Percentiles rank a stretch among this genome's conserved stretches.
Evolutionary conservation across 169 alveolate genomes (phyloP).

Genomic region (Prorocentrum cordatum): DNA sequence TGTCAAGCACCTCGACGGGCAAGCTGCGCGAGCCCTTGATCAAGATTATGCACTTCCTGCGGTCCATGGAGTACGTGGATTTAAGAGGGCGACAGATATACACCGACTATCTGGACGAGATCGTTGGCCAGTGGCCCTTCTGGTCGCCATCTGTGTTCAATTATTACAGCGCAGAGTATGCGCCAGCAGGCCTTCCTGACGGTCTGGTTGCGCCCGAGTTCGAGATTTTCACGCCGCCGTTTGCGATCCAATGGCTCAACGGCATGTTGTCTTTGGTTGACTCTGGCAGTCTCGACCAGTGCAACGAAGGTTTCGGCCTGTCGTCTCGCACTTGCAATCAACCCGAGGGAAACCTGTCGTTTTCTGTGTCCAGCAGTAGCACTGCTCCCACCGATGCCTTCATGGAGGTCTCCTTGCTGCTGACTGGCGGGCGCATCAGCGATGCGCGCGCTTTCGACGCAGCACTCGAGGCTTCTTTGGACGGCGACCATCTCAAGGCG

Average conservation of each 20-base stretch:
- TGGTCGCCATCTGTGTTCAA: constrained; percentile 55
- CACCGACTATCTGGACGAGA: not conserved
- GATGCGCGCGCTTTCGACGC: not conserved
- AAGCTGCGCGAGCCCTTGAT: constrained; percentile 16
- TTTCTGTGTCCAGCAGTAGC: too few relatives aligned
- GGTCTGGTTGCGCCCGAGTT: constrained; percentile 35
- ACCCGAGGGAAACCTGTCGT: too few relatives aligned
- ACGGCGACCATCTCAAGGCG: not conserved
- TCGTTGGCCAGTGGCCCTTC: constrained; percentile 42
- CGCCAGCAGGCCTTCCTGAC: constrained; percentile 12
- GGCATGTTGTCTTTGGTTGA: not conserved
- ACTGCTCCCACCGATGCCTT: too few relatives aligned
- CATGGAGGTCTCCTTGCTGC: too few relatives aligned
- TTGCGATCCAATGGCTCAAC: not conserved
- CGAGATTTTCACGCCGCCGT: constrained; percentile 21
- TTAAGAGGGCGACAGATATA: too few relatives aligned
- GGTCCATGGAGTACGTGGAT: constrained; percentile 36
- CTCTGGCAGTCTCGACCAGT: not conserved
- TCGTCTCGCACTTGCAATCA: not conserved
- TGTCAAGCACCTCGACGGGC: not conserved
- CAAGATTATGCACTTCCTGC: constrained; percentile 15
- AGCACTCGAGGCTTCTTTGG: constrained; percentile 12
- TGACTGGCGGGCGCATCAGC: constrained; percentile 49
- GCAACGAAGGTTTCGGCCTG: constrained; percentile 5
- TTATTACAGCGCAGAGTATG: constrained; percentile 41